Evolutionary conservation across 345 rosid genomes (phyloP), one percentile per base, ranked within the genome.

Genomic region (Arabis hirsuta): DNA sequence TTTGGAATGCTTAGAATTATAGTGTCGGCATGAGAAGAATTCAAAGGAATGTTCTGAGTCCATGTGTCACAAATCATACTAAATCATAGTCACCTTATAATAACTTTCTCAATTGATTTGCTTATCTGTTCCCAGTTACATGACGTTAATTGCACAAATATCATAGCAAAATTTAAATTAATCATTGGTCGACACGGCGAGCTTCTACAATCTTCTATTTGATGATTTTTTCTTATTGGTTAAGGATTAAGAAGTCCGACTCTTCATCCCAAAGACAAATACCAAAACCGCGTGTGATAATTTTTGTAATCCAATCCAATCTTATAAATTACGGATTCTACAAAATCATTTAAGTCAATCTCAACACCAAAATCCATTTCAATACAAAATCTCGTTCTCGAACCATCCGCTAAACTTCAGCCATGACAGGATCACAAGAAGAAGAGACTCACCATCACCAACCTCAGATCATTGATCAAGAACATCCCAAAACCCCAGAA

Each of bases 341-440:
- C 4, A 0, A 3, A 54, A 7, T 29, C 5, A 7, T 43, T 62
- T 54, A 62, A 62, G 12, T 43, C n/a, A 12, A 39, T 0, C 22
- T 12, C 7, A 39, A 50, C 2, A 4, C n/a, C 24, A 9, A 72
- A 43, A 34, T 5, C 42, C 24, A 73, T 55, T 47, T 55, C 34
- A 42, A 13, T 3, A 51, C 22, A 34, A 29, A 4, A 38, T 34
- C 47, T 57, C 14, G 13, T 43, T 59, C 31, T 41, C 47, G 31
- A 67, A 52, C 31, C 78, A 43, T 74, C 55, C 22, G 38, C n/a
- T 47, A 14, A 43, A 6, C 52, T 41, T 48, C 55, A 69, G 43
- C 34, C 62, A 76, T 76, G 80, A 63, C 12, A 56, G 75, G 79
- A 62, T 39, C 73, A 2, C 55, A 70, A 41, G 72, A 57, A 31